Conservation (phyloP, 139 green algal species). For the Coelastrella sp. region DNA sequence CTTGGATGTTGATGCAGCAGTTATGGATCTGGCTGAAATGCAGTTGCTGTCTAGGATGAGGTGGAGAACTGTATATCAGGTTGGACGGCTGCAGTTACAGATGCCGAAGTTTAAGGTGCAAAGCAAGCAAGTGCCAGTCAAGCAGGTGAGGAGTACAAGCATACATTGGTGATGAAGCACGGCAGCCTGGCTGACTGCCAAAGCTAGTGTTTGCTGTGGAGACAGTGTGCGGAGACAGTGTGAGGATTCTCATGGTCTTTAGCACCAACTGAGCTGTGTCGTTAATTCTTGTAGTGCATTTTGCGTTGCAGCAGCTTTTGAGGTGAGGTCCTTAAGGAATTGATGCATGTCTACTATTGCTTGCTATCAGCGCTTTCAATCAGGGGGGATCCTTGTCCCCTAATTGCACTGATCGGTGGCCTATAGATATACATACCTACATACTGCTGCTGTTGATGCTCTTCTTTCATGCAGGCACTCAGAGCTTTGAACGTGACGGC, state of each 20-base stretch:
- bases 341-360: too few relatives aligned
- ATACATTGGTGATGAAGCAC: background rate
- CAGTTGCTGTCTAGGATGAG: background rate
- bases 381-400: background rate
- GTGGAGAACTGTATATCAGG: background rate
- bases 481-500: background rate
- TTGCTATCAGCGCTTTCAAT: too few relatives aligned
- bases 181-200: background rate
- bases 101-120: conserved; percentile 6
- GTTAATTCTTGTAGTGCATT: too few relatives aligned
- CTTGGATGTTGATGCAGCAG: background rate
- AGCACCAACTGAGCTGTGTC: too few relatives aligned
- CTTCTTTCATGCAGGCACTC: background rate
- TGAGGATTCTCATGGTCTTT: too few relatives aligned
- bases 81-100: conserved; percentile 20
- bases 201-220: too few relatives aligned
- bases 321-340: too few relatives aligned
- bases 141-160: conserved; percentile 4
- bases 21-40: background rate
- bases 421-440: too few relatives aligned
- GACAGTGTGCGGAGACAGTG: too few relatives aligned
- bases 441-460: conserved; percentile 20
- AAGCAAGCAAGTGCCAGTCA: conserved; percentile 1
- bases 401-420: background rate
- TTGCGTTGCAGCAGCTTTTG: too few relatives aligned